Base-by-base conservation (phyloP, 192 early-diverging fungal genomes). In the Backusella luteola region DNA sequence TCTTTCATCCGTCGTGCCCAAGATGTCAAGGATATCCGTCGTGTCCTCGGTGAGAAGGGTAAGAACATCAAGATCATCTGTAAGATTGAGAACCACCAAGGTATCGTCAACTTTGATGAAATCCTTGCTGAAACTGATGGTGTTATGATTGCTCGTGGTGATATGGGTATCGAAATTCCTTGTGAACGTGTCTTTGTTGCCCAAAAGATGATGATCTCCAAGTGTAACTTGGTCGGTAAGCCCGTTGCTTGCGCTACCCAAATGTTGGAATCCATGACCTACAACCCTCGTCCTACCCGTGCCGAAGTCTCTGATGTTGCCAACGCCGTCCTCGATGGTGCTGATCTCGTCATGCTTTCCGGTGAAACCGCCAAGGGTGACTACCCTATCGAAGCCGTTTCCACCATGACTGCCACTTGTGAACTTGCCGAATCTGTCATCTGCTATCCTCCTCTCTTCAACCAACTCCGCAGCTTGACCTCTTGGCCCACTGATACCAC, bases 171-270 rank as follows among this genome's bases (percentile, higher is more conserved):
- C 34, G 96, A 98, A 85, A 95, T 96, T 68, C 96, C 95, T 29
- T 91, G 94, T n/a, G 94, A 95, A 78, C 87, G 92, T 78, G 95
- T 95, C 41, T 94, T 94, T 76, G 84, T 94, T 66, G 92, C 87
- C 74, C 96, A 98, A 84, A 98, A 98, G 89, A 96, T 96, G 94
- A 96, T 98, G 89, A 97, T 92, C 59, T 91, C 96, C 76, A 97
- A 98, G 84, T 96, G 95, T 86, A 98, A 97, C 82, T 82, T 94
- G 71, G 94, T 92, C 17, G 96, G 95, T 67, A 98, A 96, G 88
- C 95, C 94, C 39, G 96, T 96, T 56, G 92, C 95, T 72, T 94
- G 93, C 74, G 96, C 96, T 42, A 97, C 95, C 59, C 96, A 98
- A 87, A 98, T 97, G 96, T 89, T 98, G 41, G 96, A 94, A 83